Evolutionary conservation across 106 monocot species (phyloP), one percentile per base, ranked within the genome.

Genomic region (Platanthera zijinensis): DNA sequence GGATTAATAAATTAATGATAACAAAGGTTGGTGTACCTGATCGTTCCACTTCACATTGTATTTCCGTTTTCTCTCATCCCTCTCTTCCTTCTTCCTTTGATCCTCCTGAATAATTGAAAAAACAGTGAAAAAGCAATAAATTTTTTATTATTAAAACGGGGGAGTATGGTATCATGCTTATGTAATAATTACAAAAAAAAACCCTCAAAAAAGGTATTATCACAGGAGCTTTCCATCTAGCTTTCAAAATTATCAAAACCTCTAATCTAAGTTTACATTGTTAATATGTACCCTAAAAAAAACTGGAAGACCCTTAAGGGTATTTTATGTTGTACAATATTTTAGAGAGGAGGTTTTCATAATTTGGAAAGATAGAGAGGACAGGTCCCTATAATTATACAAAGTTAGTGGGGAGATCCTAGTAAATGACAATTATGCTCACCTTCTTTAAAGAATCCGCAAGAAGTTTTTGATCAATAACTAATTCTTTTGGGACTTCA

Each of bases 21-120:
- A 66, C 32, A 21, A 76, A 47, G 11, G 22, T 59, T 21, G 22
- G 21, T 61, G 6, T 76, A 93, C 95, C 82, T 96, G 89, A 71
- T 96, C 96, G 51, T 86, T 84, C 89, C 89, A 93, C 50, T 91
- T 93, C 14, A 91, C 89, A 51, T 96, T 96, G 78, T 93, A 96
- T 67, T 93, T 93, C 50, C 96, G 56, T 84, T 96, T 96, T 50
- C 93, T 89, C 78, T 96, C 96, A 77, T 96, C 96, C 50, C 57
- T 93, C 71, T 93, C 93, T 78, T 89, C 96, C 78, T 84, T 96
- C 84, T 78, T 96, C 81, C 87, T 91, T 57, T 80, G 80, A 52
- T 90, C 93, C 87, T 96, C 96, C 93, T 95, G 76, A 8, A 8
- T n/a, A 75, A 57, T 22, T 4, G 48, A 21, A 79, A 30, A 25